Conservation (phyloP, 2,329 filamentous ascomycete species). For the Pleomassaria siparia region DNA sequence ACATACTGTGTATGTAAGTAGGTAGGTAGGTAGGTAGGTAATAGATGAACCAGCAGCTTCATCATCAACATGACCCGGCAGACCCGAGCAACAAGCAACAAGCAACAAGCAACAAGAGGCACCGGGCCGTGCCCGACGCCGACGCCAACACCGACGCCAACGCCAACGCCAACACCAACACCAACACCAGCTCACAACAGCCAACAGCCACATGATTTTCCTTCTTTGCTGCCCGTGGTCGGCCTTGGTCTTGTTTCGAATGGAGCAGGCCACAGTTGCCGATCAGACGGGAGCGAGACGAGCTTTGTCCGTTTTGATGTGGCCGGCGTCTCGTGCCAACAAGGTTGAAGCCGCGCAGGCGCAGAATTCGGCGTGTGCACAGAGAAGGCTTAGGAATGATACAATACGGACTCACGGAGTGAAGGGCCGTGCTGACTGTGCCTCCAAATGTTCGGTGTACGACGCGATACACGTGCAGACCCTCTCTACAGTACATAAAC, state of each 20-base stretch:
- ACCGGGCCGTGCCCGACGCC: neutral
- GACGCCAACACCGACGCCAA: neutral
- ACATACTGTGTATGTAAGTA: too few relatives aligned
- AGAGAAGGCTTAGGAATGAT: constrained; percentile 1
- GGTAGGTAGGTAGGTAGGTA: too few relatives aligned
- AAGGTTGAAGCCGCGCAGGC: constrained; percentile 7
- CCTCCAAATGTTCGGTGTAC: constrained; percentile 18
- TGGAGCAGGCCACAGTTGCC: constrained; percentile 16
- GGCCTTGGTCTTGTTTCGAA: constrained; percentile 26
- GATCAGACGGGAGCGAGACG: constrained; percentile 32
- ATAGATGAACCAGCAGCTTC: neutral
- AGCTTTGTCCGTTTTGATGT: constrained; percentile 3
- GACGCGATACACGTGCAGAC: constrained; percentile 16
- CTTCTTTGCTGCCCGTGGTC: neutral
- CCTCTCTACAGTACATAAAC: constrained; percentile 9
- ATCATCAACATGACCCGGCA: neutral
- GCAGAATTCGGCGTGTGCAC: neutral
- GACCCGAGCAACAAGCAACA: too few relatives aligned
- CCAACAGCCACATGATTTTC: too few relatives aligned
- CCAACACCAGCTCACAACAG: neutral
- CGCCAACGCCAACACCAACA: neutral
- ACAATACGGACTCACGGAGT: constrained; percentile 3
- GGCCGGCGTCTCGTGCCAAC: constrained; percentile 22
- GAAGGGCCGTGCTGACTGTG: constrained; percentile 23
- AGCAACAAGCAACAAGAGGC: too few relatives aligned